Conservation (phyloP, 768 basidiomycete genomes). For the Panellus pusillus region DNA sequence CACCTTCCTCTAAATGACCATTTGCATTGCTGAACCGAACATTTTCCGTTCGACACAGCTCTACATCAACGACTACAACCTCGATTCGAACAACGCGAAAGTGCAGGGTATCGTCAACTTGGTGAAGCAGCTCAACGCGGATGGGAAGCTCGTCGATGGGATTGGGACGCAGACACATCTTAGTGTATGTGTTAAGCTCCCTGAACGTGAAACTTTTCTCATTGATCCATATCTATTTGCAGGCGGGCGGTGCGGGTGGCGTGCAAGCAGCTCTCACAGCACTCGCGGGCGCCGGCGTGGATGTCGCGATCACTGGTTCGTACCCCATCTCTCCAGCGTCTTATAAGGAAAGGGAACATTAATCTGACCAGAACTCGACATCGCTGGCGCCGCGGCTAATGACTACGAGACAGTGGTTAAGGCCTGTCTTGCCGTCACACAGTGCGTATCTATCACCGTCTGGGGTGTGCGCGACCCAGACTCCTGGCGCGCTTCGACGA, state of each 20-base stretch:
- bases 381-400: constrained; percentile 35
- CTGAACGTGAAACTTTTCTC: neutral
- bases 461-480: constrained; percentile 52
- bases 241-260: constrained; percentile 43
- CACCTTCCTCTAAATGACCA: neutral
- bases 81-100: constrained; percentile 51
- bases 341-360: too few relatives aligned
- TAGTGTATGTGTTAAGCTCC: constrained; percentile 22
- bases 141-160: constrained; percentile 44
- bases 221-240: neutral
- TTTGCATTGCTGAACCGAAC: neutral
- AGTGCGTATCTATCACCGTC: constrained; percentile 48
- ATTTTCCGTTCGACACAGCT: constrained; percentile 15
- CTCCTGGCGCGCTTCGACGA: constrained; percentile 46
- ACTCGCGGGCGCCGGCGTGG: constrained; percentile 41
- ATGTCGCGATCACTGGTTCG: constrained; percentile 45
- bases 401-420: constrained; percentile 47
- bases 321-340: neutral
- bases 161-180: constrained; percentile 51
- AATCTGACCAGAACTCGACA: constrained; percentile 36
- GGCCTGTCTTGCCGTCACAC: constrained; percentile 42
- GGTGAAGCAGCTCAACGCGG: constrained; percentile 33
- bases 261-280: constrained; percentile 44
- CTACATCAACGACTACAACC: constrained; percentile 49
- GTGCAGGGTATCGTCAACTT: constrained; percentile 41